Base-by-base conservation (phyloP, 2,329 filamentous ascomycete genomes). In the Davidsoniella neocaledoniae region DNA sequence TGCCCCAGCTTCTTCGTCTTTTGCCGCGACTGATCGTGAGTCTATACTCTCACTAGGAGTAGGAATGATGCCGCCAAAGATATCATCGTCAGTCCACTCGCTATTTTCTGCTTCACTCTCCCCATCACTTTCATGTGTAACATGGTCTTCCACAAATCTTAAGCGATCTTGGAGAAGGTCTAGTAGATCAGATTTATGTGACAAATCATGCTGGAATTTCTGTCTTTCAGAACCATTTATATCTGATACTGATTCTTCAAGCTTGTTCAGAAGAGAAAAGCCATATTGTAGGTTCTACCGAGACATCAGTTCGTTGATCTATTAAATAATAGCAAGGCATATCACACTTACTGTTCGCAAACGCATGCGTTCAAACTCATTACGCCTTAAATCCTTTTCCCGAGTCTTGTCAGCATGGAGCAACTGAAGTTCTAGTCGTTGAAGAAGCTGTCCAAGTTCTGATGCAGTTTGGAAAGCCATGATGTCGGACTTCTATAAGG, bases 381-480 rank as follows among this genome's bases (percentile, higher is more conserved):
- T 54, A 10, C 42, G 33, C 14, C 50, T 50, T 40, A 54, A 19
- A 40, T 43, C 40, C 12, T 38, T 43, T 60, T 79, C 74, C 46
- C 73, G 71, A 48, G 79, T 74, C 49, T 73, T 68, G 54, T 79
- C 73, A 26, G 76, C 70, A 50, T 74, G 73, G 37, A 86, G 68
- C 48, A 87, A 69, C 33, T 69, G 77, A 53, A 75, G 71, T 57
- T 85, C 78, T 37, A 87, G 67, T 29, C 82, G 77, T 46, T 66
- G 64, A 5, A 88, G 72, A 46, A 87, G 68, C 37, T 79, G 74
- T 40, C 70, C 73, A 16, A 88, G 71, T 58, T 84, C 72, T 23
- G 64, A 56, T 0, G 60, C 58, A 25, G 60, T 58, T 16, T 57
- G 54, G 12, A 33, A 33, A 33, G 29, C 29, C 29, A 33, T 33